Base-by-base conservation (phyloP, 495 filamentous ascomycete species). In the Lasiosphaeriaceae sp. region DNA sequence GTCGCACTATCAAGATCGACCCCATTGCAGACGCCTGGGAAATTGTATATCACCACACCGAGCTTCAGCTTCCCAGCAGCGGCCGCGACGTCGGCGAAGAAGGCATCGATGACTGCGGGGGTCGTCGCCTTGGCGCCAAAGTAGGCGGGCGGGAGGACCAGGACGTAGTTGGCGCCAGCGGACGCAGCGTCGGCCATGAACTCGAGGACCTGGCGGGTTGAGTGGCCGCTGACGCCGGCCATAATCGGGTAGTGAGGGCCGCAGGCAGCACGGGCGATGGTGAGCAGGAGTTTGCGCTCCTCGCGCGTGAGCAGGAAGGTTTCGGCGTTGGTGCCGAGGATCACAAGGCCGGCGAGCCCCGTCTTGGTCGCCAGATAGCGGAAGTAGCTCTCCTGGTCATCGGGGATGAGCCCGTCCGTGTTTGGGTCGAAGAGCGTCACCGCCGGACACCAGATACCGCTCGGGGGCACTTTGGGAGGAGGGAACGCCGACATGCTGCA, bases 1-100 rank as follows among this genome's bases (percentile, higher is more conserved):
- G 77, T 78, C 24, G 83, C 83, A 2, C 82, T 86, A 60, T 86
- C 83, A 29, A 89, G 63, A 57, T 90, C 87, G 0, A 90, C 72
- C 12, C 86, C 86, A 57, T 89, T 89, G 66, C 84, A 87, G 12
- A 89, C 86, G 4, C 77, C 85, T 0, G 86, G 86, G 72, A 89
- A 89, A 62, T 90, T 89, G 64, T 89, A 89, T 6, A 89, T 61
- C 6, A 90, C 76, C 39, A 89, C 76, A 0, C 83, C 85, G 11
- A 89, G 64, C 59, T 4, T 82, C 45, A 31, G 26, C 9, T 31
- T 31, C 26, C 9, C 26, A 4, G 17, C 11, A 1, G 9, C 16
- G 1, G 24, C 34, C 12, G 43, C 83, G 0, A 90, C 76, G 22
- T 86, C 80, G 20, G 68, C 72, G 56, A 79, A 90, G 68, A 89